Base-by-base conservation (phyloP, 768 basidiomycete genomes). In the Lenzites betulinus region DNA sequence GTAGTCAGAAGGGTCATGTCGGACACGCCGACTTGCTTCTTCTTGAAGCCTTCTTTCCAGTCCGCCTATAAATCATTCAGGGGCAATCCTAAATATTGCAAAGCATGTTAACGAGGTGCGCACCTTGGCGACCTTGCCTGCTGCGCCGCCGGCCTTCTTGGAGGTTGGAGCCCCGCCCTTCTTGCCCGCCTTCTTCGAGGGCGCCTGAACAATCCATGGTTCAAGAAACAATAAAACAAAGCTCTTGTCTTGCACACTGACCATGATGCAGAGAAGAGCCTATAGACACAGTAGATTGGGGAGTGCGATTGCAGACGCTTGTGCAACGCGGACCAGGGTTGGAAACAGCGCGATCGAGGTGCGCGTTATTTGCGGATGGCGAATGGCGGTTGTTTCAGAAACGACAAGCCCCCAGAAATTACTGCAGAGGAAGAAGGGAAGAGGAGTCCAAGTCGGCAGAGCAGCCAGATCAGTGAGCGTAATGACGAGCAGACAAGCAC, bases 41-140 rank as follows among this genome's bases (percentile, higher is more conserved):
- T 99, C 88, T 97, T 97, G 83, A 99, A 99, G 5, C 95, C 95
- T 71, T 98, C 96, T 76, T 96, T 96, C 96, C 96, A 99, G 73
- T 98, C 96, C 50, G 96, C 96, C 95, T 98, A 64, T 54, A 56
- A 48, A 16, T 25, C 9, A 51, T 54, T 28, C 50, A 25, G 42
- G 25, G 30, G 30, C 8, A 33, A 22, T 51, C 58, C n/a, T 7
- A 25, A 23, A 48, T 33, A 38, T n/a, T 33, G 51, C 48, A 39
- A 12, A 47, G 20, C 33, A 5, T n/a, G 26, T 16, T 33, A 33
- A 11, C 11, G 30, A 11, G 36, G 28, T 46, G 11, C 64, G 47
- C 68, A 92, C 92, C 84, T 93, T 93, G 26, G 88, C 90, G 30
- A 93, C 88, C 73, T 87, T 92, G 22, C 72, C 75, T 69, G 60